Percentiles rank a stretch among this genome's conserved stretches.
Conservation (phyloP, 352 stramenopile genomes). For the Phytophthora ramorum region DNA sequence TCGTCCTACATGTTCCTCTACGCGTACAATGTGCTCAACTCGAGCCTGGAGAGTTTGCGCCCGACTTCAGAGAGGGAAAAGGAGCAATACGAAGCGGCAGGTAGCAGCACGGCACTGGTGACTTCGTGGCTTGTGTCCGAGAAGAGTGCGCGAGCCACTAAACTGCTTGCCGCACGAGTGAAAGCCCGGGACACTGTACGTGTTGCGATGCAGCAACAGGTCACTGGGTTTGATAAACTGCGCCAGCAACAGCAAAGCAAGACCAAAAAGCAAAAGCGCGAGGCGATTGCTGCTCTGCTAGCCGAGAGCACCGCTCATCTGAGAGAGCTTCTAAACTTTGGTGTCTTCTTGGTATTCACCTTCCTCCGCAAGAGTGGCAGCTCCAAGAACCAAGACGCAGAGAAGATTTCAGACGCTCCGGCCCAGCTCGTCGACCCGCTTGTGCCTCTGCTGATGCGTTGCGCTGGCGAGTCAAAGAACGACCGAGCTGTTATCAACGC, state of each 20-base stretch:
- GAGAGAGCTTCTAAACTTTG: slow-evolving; percentile 89
- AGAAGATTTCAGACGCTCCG: slow-evolving; percentile 34
- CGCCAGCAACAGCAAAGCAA: slow-evolving; percentile 44
- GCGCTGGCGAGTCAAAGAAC: slow-evolving; percentile 91
- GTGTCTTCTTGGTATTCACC: slow-evolving; percentile 79
- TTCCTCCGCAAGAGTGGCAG: slow-evolving; percentile 56
- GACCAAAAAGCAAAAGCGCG: slow-evolving; percentile 54
- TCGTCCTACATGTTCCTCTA: slow-evolving; percentile 89
- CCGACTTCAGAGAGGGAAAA: slow-evolving; percentile 75
- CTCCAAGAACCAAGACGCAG: slow-evolving; percentile 21
- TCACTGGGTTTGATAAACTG: slow-evolving; percentile 84
- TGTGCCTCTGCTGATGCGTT: slow-evolving; percentile 92
- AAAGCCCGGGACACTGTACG: slow-evolving; percentile 56
- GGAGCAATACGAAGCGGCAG: slow-evolving; percentile 53
- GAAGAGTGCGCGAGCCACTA: slow-evolving; percentile 71
- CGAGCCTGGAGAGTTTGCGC: slow-evolving; percentile 76
- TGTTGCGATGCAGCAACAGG: slow-evolving; percentile 70
- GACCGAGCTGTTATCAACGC: slow-evolving; percentile 92
- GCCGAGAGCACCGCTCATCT: slow-evolving; percentile 65
- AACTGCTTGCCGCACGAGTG: slow-evolving; percentile 66
- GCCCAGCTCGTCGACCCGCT: slow-evolving; percentile 91
- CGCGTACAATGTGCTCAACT: slow-evolving; percentile 83
- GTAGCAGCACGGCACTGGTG: slow-evolving; percentile 44
- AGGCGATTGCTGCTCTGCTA: slow-evolving; percentile 37
- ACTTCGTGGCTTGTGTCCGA: slow-evolving; percentile 84